These are phyloP conservation scores for Tuber aestivum DNA, from an alignment of 495 filamentous ascomycete genomes.

Conservation along the genomic window DNA sequence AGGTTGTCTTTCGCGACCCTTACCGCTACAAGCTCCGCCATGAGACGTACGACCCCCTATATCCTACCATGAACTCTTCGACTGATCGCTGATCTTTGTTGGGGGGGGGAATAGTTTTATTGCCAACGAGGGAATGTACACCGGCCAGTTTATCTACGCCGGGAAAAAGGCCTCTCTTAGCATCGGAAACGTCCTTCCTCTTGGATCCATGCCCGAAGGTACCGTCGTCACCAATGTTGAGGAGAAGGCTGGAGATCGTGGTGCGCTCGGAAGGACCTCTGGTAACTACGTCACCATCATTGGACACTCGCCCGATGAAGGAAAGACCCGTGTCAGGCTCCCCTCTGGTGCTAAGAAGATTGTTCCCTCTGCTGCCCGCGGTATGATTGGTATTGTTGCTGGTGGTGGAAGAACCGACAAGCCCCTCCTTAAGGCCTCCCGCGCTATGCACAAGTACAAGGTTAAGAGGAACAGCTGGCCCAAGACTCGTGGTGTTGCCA, in stretches of 20 bases:
- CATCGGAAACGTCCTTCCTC: slow-evolving; percentile 93
- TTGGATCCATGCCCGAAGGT: slow-evolving; percentile 91
- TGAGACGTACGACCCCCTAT: slow-evolving; percentile 57
- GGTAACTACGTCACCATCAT: slow-evolving; percentile 99
- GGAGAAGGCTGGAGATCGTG: slow-evolving; percentile 97
- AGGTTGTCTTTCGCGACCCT: slow-evolving; percentile 89
- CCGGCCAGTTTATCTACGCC: slow-evolving; percentile 99
- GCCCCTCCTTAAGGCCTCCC: slow-evolving; percentile 95
- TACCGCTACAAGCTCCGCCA: slow-evolving; percentile 84
- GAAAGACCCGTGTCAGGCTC: slow-evolving; percentile 99
- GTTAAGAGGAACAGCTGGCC: slow-evolving; percentile 99
- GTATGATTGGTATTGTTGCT: slow-evolving; percentile 99
- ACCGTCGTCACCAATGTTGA: slow-evolving; percentile 98
- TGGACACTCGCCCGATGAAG: slow-evolving; percentile 97
- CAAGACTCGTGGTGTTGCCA: slow-evolving; percentile 99
- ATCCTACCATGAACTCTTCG: slow-evolving; percentile 12
- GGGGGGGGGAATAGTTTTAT: slow-evolving; percentile 58
- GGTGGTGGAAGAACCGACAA: slow-evolving; percentile 99
- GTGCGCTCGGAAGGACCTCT: slow-evolving; percentile 88
- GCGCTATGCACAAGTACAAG: slow-evolving; percentile 98
- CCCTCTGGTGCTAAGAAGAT: slow-evolving; percentile 99
- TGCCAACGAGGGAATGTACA: slow-evolving; percentile 99
- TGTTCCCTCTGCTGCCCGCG: slow-evolving; percentile 78
- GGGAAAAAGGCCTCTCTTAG: slow-evolving; percentile 95
- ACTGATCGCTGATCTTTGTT: slow-evolving; percentile 13